These are phyloP conservation scores for Fusarium chaquense DNA, from an alignment of 2,329 filamentous ascomycete genomes.

Conservation along the genomic window DNA sequence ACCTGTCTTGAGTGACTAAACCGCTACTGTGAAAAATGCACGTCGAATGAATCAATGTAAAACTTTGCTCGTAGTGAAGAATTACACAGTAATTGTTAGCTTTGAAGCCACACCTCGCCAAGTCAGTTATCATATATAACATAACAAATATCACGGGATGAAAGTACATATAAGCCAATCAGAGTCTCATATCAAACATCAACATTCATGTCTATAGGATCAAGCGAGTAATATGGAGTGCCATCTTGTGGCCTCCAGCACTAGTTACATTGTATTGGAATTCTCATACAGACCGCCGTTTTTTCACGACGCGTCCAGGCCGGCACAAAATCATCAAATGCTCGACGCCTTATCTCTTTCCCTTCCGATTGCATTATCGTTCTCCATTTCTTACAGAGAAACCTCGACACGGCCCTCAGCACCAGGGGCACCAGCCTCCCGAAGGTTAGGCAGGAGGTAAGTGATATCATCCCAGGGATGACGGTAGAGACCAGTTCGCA, in stretches of 20 bases:
- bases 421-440: constrained; percentile 76
- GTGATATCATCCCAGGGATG: constrained; percentile 99
- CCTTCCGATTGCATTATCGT: constrained; percentile 47
- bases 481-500: constrained; percentile 97
- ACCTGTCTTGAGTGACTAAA: no score
- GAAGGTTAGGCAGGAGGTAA: constrained; percentile 87
- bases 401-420: constrained; percentile 92
- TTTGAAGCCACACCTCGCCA: not conserved
- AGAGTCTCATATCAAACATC: constrained; percentile 35
- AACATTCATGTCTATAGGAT: constrained; percentile 51
- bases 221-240: constrained; percentile 51
- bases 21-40: not conserved
- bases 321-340: constrained; percentile 52
- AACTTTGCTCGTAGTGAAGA: not conserved
- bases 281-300: constrained; percentile 54
- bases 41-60: not conserved
- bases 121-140: no score
- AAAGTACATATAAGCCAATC: not conserved
- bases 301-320: constrained; percentile 46
- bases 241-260: constrained; percentile 51
- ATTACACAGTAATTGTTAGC: no score
- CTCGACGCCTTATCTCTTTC: constrained; percentile 48
- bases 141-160: not conserved
- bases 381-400: constrained; percentile 67
- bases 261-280: constrained; percentile 54